Evolutionary conservation across 2,329 filamentous ascomycete species (phyloP).

Genomic region (Lasiodiplodia citricola): DNA sequence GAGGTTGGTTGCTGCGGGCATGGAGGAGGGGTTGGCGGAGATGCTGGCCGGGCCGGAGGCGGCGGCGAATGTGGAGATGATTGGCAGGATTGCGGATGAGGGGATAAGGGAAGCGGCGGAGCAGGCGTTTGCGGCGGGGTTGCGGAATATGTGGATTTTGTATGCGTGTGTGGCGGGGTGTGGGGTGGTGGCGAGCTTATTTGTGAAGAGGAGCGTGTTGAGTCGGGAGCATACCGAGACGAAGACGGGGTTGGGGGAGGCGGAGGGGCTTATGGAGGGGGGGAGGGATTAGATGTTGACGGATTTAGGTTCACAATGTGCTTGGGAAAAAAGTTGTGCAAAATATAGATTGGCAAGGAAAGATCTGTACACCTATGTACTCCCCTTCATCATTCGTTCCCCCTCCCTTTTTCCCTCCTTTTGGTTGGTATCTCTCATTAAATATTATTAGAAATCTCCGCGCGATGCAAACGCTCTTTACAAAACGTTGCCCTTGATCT

Average conservation of each 20-base stretch:
- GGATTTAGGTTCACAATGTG: too few relatives aligned
- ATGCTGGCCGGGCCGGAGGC: constrained; percentile 63
- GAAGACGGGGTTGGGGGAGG: constrained; percentile 47
- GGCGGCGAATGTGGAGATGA: constrained; percentile 63
- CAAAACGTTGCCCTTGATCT: constrained; percentile 30
- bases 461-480: neutral
- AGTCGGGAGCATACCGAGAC: constrained; percentile 53
- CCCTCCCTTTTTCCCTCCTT: neutral
- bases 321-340: too few relatives aligned
- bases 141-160: constrained; percentile 56
- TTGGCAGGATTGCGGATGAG: constrained; percentile 54
- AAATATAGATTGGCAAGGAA: too few relatives aligned
- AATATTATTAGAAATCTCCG: neutral
- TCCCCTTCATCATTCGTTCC: neutral
- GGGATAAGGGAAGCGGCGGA: constrained; percentile 51
- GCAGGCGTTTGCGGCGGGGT: constrained; percentile 49
- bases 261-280: neutral
- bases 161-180: constrained; percentile 47
- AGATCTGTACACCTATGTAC: neutral
- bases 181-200: constrained; percentile 45
- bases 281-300: too few relatives aligned
- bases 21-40: constrained; percentile 51
- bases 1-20: constrained; percentile 48
- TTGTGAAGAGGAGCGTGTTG: constrained; percentile 47
- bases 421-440: constrained; percentile 7